Conservation (phyloP, 192 early-diverging fungal species). For the Entomortierella parvispora region DNA sequence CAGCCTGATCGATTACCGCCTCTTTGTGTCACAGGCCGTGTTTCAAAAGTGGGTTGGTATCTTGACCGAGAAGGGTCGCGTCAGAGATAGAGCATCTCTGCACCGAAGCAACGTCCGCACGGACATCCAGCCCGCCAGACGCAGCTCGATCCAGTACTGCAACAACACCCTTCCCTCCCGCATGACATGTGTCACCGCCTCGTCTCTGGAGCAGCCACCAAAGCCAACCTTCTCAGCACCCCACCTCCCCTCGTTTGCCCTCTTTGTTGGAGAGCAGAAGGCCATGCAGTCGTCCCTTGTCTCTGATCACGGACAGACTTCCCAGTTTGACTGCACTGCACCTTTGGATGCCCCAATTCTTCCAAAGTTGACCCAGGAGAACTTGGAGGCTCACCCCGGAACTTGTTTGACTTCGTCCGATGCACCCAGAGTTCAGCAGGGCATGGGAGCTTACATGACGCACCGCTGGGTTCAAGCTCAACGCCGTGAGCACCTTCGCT, state of each 20-base stretch:
- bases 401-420: conserved; percentile 35
- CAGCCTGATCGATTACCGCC: conserved; percentile 76
- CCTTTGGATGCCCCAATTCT: conserved; percentile 8
- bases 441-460: conserved; percentile 44
- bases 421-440: conserved; percentile 40
- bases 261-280: conserved; percentile 39
- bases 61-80: conserved; percentile 43
- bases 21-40: conserved; percentile 68
- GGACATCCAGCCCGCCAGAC: conserved; percentile 11
- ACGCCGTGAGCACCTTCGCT: conserved; percentile 39
- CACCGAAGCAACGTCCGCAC: conserved; percentile 6
- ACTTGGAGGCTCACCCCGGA: background rate
- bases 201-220: conserved; percentile 31
- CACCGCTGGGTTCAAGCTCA: conserved; percentile 49
- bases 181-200: conserved; percentile 51
- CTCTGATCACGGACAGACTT: background rate
- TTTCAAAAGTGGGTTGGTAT: conserved; percentile 71
- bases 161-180: conserved; percentile 47
- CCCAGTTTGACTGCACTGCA: conserved; percentile 34
- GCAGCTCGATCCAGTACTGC: conserved; percentile 52
- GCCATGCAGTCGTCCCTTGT: conserved; percentile 2
- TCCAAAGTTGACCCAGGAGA: conserved; percentile 13
- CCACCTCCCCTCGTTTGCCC: conserved; percentile 37
- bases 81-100: conserved; percentile 24
- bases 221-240: conserved; percentile 9